These are phyloP conservation scores for Hypoxylon sp. DNA, from an alignment of 2,329 filamentous ascomycete species.

Conservation along the genomic window DNA sequence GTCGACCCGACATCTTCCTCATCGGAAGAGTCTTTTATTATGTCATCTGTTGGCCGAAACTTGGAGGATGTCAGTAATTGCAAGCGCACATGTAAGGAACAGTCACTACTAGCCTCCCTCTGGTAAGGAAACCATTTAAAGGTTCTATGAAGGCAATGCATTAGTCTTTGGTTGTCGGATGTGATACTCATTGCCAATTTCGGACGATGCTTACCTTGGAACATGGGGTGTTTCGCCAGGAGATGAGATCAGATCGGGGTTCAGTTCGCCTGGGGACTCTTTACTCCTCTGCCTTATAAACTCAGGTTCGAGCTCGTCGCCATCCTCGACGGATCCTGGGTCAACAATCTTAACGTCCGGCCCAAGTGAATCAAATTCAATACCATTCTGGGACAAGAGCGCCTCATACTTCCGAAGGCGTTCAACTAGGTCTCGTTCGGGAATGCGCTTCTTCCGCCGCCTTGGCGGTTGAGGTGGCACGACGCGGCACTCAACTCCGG, in stretches of 20 bases:
- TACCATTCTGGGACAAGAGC: conserved; percentile 72
- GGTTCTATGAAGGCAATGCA: conserved; percentile 44
- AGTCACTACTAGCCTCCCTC: conserved; percentile 59
- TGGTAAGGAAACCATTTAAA: conserved; percentile 65
- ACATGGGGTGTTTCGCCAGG: conserved; percentile 48
- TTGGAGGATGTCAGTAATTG: conserved; percentile 47
- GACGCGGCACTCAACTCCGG: conserved; percentile 70
- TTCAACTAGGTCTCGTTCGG: conserved; percentile 77
- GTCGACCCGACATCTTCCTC: conserved; percentile 64
- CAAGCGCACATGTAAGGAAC: conserved; percentile 5
- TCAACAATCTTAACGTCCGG: conserved; percentile 59
- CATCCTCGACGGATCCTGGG: conserved; percentile 59
- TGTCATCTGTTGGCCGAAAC: conserved; percentile 64
- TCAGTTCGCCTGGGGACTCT: conserved; percentile 62
- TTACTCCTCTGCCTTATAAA: conserved; percentile 62
- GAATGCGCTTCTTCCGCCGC: conserved; percentile 71
- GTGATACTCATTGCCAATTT: neutral
- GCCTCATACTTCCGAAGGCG: conserved; percentile 76
- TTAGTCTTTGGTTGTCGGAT: conserved; percentile 23
- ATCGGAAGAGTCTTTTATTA: conserved; percentile 66
- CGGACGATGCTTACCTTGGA: conserved; percentile 42
- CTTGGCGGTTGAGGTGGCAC: conserved; percentile 68
- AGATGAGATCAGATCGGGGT: conserved; percentile 50
- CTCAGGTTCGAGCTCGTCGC: conserved; percentile 67
- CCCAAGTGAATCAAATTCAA: conserved; percentile 76